These are phyloP conservation scores for Fusarium mexicanum DNA, from an alignment of 2,329 filamentous ascomycete species.

Conservation along the genomic window DNA sequence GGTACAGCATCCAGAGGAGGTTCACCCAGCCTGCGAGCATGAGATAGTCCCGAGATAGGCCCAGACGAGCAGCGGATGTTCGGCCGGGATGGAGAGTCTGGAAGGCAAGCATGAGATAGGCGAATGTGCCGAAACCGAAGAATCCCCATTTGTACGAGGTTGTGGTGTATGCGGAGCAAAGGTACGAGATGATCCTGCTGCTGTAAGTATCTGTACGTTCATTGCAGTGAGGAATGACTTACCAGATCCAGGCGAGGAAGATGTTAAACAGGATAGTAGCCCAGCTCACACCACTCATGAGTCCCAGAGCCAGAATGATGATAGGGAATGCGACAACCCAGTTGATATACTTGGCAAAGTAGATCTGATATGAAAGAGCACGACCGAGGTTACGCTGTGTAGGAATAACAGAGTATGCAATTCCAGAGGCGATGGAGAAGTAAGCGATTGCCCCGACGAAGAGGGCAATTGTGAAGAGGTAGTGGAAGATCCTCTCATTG, in stretches of 20 bases:
- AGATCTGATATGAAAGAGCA: conserved; percentile 58
- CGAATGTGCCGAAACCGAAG: conserved; percentile 61
- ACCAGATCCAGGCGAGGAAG: conserved; percentile 61
- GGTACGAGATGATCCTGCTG: conserved; percentile 56
- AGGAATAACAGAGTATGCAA: conserved; percentile 55
- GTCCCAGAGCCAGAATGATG: conserved; percentile 57
- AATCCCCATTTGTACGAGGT: conserved; percentile 68
- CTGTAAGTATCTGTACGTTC: not conserved
- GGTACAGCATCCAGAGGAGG: conserved; percentile 64
- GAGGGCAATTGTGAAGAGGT: conserved; percentile 60
- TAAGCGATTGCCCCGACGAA: conserved; percentile 61
- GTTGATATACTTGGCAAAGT: conserved; percentile 65
- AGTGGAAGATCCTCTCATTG: conserved; percentile 66
- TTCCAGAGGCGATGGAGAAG: conserved; percentile 62
- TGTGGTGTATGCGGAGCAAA: conserved; percentile 58
- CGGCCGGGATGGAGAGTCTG: conserved; percentile 54
- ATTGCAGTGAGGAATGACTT: not conserved
- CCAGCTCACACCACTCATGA: conserved; percentile 64
- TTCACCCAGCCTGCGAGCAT: conserved; percentile 59
- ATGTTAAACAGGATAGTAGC: conserved; percentile 63
- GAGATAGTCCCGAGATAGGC: conserved; percentile 56
- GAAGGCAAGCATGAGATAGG: conserved; percentile 57
- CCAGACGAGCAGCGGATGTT: conserved; percentile 53
- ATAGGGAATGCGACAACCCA: conserved; percentile 63
- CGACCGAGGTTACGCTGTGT: conserved; percentile 40